Base-by-base conservation (phyloP, 2,329 filamentous ascomycete species). In the Whalleya microplaca region DNA sequence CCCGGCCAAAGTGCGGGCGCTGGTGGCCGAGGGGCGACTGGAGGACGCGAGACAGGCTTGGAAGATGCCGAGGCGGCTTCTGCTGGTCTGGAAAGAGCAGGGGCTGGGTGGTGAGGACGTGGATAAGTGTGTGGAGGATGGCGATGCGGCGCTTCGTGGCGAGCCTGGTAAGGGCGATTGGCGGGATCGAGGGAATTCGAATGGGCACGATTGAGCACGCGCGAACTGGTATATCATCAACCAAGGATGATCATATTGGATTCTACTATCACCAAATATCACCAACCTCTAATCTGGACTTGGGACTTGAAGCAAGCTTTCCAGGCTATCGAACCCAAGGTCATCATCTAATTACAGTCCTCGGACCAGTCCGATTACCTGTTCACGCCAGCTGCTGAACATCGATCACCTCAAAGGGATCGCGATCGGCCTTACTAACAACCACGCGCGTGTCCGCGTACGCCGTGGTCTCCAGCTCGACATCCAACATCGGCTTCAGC, bases 391-490 rank as follows among this genome's bases (percentile, higher is more conserved):
- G 65, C 51, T 73, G 67, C 16, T 69, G 66, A 37, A 84, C 73
- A 59, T 82, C 79, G 62, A 91, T 81, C 56, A 97, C 89, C 49
- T 88, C 88, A 75, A 92, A 99, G 0, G 95, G 95, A 80, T 99
- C 95, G 57, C 85, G 81, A 75, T 99, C 95, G 43, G 80, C 80
- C 71, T 89, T 81, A 73, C 93, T 97, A 47, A 96, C 84, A 55
- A 88, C 73, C 14, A 98, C 87, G 18, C 87, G 61, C 3, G 61
- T 63, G 23, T 63, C 83, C 20, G 78, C 76, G 1, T 69, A 65
- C 41, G 72, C 70, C 62, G 83, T 81, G 47, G 78, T 74, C 51
- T 74, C 76, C 32, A 96, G 73, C 57, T 78, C 75, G 41, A 78
- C 77, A 65, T 86, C 78, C 66, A 97, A 75, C 72, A 86, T 84